A percentile compares a stretch with the other conserved stretches of the same genome.
Evolutionary conservation across 148 eudicot species (phyloP).

Genomic region (Vaccinium corymbosum): DNA sequence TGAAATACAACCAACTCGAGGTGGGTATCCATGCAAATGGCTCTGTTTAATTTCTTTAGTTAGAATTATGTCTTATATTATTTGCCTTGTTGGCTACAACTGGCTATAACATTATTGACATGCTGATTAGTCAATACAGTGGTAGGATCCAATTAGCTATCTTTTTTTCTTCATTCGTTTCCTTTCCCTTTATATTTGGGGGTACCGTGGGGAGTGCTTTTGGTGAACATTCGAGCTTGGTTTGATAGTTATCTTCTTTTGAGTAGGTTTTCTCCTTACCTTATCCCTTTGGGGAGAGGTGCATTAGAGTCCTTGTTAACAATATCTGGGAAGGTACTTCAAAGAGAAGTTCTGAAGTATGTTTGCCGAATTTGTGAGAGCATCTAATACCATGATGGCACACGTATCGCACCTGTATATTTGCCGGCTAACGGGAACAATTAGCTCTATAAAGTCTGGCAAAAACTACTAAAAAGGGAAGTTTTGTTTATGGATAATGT

Average conservation of each 20-base stretch:
- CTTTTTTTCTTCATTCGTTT: neutral
- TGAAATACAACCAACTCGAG: constrained; percentile 61
- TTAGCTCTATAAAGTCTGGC: neutral
- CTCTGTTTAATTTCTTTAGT: constrained; percentile 12
- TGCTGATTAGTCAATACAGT: neutral
- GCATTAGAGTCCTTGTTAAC: neutral
- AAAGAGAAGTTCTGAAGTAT: neutral
- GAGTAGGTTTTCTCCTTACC: constrained; percentile 4
- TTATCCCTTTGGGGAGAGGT: neutral
- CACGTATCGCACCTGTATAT: neutral
- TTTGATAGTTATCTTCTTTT: neutral
- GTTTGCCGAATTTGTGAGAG: neutral
- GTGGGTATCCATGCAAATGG: constrained; percentile 27
- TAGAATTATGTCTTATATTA: neutral
- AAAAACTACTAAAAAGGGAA: neutral
- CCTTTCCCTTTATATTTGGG: neutral
- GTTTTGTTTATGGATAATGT: neutral
- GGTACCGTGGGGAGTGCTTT: neutral
- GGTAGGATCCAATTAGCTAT: neutral
- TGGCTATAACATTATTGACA: neutral
- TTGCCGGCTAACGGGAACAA: neutral
- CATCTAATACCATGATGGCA: neutral
- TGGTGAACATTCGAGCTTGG: neutral
- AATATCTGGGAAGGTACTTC: neutral
- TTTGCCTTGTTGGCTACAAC: neutral